A percentile compares a stretch with the other conserved stretches of the same genome.
phyloP scores from a whole-genome alignment of 768 basidiomycete species.

The Lyophyllum semitale region DNA sequence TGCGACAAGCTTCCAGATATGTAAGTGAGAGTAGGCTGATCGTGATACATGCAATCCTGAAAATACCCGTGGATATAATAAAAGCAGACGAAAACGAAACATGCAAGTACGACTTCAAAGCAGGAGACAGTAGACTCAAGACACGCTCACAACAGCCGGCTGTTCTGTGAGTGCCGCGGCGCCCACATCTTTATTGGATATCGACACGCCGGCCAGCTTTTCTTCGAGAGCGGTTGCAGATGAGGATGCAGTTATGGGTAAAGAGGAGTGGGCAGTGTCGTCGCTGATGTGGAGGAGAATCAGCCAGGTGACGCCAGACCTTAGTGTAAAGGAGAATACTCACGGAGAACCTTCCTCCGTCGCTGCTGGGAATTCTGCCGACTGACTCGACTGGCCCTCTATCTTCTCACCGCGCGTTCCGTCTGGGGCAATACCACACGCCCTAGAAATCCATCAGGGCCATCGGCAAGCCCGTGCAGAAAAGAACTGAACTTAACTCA shows the following conservation, averaged over 20 bases:
- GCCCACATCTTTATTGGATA: background rate
- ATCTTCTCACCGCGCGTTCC: slow-evolving; percentile 44
- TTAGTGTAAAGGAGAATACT: background rate
- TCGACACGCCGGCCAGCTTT: slow-evolving; percentile 1
- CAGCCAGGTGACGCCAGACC: background rate
- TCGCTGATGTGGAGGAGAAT: too few species aligned
- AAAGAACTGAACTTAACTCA: slow-evolving; percentile 33
- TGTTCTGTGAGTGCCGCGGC: background rate
- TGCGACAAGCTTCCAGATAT: background rate
- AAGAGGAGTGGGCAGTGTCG: background rate
- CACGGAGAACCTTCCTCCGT: background rate
- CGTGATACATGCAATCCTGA: background rate
- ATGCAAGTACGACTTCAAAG: background rate
- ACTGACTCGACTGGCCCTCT: background rate
- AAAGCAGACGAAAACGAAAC: background rate
- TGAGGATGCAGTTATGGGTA: too few species aligned
- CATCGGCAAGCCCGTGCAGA: background rate
- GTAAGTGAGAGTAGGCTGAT: background rate
- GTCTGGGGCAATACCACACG: slow-evolving; percentile 57
- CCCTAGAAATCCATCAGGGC: slow-evolving; percentile 30
- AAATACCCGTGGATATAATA: background rate
- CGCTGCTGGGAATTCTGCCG: background rate
- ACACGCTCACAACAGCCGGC: background rate
- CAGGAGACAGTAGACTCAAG: background rate
- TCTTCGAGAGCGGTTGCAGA: slow-evolving; percentile 12